A percentile compares a stretch with the other conserved stretches of the same genome.
These are phyloP conservation scores for Backusella macrospora DNA, from an alignment of 192 early-diverging fungal species.

Conservation along the genomic window DNA sequence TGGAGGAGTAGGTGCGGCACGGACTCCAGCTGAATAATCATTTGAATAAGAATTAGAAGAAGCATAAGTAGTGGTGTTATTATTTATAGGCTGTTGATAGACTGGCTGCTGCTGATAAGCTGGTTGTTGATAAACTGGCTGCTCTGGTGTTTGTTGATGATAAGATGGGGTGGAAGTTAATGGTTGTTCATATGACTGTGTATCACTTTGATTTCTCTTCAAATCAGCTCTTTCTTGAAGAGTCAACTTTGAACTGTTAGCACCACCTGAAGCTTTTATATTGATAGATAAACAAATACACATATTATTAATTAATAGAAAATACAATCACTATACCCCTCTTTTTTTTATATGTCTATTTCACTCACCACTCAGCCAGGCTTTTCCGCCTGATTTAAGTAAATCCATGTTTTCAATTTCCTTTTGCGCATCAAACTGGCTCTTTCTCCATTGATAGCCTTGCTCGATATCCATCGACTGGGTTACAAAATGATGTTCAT, in stretches of 20 bases:
- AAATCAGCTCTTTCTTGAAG: slow-evolving; percentile 33
- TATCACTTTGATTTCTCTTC: slow-evolving; percentile 4
- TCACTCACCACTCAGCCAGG: slow-evolving; percentile 34
- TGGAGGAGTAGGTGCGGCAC: slow-evolving; percentile 32
- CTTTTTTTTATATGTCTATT: neutral
- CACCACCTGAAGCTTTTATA: slow-evolving; percentile 21
- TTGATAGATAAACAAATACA: neutral
- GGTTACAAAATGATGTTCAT: slow-evolving; percentile 55
- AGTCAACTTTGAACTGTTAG: slow-evolving; percentile 27
- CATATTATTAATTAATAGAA: neutral
- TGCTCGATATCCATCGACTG: slow-evolving; percentile 45
- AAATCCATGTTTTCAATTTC: slow-evolving; percentile 39
- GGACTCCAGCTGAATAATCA: neutral
- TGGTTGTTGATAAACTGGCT: neutral
- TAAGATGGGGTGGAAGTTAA: neutral
- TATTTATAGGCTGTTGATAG: slow-evolving; percentile 2
- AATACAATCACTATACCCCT: neutral
- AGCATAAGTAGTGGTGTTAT: neutral
- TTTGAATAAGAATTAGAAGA: neutral
- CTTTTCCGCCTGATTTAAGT: slow-evolving; percentile 36
- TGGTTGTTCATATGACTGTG: neutral
- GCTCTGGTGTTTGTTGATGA: neutral
- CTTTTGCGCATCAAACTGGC: slow-evolving; percentile 31
- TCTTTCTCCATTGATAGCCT: slow-evolving; percentile 44
- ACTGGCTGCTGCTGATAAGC: neutral